These are phyloP conservation scores for Penicillium sp. DNA, from an alignment of 2,329 filamentous ascomycete genomes.

Conservation along the genomic window DNA sequence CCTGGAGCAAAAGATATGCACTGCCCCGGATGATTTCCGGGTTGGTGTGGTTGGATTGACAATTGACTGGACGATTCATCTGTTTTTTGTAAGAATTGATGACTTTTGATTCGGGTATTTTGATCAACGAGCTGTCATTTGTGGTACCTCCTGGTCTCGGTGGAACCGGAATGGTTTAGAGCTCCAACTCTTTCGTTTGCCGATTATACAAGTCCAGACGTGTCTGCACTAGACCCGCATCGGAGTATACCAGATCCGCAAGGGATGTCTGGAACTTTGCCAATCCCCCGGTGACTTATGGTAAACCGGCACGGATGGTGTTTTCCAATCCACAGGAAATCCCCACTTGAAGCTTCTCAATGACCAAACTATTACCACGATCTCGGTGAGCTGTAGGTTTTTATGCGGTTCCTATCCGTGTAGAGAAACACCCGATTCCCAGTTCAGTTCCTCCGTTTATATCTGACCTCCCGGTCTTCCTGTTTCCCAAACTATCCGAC, in stretches of 20 bases:
- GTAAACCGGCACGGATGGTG: constrained; percentile 7
- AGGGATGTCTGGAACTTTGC: background rate
- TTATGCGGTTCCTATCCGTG: constrained; percentile 11
- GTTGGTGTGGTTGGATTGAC: background rate
- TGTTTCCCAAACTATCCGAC: background rate
- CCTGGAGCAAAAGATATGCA: constrained; percentile 1
- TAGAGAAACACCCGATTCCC: constrained; percentile 10
- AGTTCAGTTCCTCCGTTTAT: constrained; percentile 9
- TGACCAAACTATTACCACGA: constrained; percentile 1
- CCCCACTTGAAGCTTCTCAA: constrained; percentile 2
- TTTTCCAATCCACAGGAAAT: too few species aligned
- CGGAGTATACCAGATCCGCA: background rate
- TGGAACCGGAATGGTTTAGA: constrained; percentile 16
- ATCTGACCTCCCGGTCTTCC: constrained; percentile 3
- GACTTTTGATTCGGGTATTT: too few species aligned
- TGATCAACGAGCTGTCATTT: constrained; percentile 7
- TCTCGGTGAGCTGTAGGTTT: constrained; percentile 17
- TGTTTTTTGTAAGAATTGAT: too few species aligned
- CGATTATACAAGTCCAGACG: constrained; percentile 5
- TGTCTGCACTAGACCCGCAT: background rate
- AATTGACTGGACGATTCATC: background rate
- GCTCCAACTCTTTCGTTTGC: constrained; percentile 10
- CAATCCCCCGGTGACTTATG: constrained; percentile 15
- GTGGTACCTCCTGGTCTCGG: constrained; percentile 13
- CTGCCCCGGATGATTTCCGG: constrained; percentile 1